A percentile compares a stretch with the other conserved stretches of the same genome.
phyloP scores from a whole-genome alignment of 2,329 filamentous ascomycete genomes.

The Diaporthe humulicola region DNA sequence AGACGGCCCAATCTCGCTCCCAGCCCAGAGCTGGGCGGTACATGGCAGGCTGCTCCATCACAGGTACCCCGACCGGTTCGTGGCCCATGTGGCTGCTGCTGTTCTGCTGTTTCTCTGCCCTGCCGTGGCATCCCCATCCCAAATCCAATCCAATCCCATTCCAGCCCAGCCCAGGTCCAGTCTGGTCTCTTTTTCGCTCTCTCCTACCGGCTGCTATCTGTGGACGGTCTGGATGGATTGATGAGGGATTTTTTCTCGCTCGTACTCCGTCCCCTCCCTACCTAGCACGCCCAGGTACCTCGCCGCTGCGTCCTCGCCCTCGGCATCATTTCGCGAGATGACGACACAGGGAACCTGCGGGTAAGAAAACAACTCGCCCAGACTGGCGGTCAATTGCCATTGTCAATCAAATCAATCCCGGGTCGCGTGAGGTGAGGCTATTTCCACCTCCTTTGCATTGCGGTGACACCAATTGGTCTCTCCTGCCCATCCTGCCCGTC shows the following conservation, averaged over 20 bases:
- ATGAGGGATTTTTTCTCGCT: slow-evolving; percentile 35
- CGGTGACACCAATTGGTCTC: slow-evolving; percentile 36
- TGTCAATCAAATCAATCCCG: slow-evolving; percentile 6
- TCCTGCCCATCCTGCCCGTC: not conserved
- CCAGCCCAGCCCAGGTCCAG: slow-evolving; percentile 17
- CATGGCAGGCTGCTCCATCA: slow-evolving; percentile 5
- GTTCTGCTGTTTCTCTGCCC: not conserved
- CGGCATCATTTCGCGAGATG: slow-evolving; percentile 39
- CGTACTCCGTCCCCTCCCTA: slow-evolving; percentile 20
- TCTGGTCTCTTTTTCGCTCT: not conserved
- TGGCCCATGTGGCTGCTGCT: not conserved
- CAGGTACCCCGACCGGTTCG: slow-evolving; percentile 16
- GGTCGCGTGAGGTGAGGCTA: slow-evolving; percentile 28
- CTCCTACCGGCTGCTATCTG: slow-evolving; percentile 13
- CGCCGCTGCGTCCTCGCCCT: slow-evolving; percentile 34
- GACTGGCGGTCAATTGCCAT: slow-evolving; percentile 36
- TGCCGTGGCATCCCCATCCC: slow-evolving; percentile 12
- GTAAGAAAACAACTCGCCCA: slow-evolving; percentile 24
- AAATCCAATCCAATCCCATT: slow-evolving; percentile 12
- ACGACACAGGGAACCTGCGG: slow-evolving; percentile 34
- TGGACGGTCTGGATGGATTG: slow-evolving; percentile 26
- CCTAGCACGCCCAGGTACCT: slow-evolving; percentile 2
- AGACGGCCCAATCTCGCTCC: slow-evolving; percentile 33
- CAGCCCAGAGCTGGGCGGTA: slow-evolving; percentile 20
- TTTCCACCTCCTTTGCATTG: slow-evolving; percentile 27